These are phyloP conservation scores for Salix exigua DNA, from an alignment of 345 rosid genomes.

Conservation along the genomic window DNA sequence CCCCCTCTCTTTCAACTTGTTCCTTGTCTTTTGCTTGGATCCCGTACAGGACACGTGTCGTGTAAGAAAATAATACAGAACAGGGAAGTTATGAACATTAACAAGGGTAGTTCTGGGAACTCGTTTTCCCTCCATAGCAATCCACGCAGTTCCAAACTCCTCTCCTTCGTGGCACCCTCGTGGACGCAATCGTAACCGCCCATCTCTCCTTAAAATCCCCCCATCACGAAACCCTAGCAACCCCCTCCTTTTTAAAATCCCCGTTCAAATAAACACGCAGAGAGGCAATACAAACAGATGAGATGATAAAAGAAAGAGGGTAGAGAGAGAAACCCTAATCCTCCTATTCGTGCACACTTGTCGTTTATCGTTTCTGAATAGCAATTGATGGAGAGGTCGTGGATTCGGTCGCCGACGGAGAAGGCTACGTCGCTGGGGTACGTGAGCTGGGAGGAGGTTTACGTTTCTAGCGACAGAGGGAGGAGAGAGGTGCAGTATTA, in stretches of 20 bases:
- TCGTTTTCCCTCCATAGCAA: not conserved
- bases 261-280: not conserved
- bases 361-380: not conserved
- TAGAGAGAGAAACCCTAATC: not conserved
- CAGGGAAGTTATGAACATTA: too few species aligned
- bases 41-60: slow-evolving; percentile 5
- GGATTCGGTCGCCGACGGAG: slow-evolving; percentile 26
- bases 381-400: slow-evolving; percentile 13
- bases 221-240: not conserved
- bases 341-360: not conserved
- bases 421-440: slow-evolving; percentile 30
- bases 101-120: slow-evolving; percentile 27
- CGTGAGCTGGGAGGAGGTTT: slow-evolving; percentile 69
- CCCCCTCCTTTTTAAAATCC: slow-evolving; percentile 28
- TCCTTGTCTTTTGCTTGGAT: slow-evolving; percentile 14
- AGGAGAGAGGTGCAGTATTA: slow-evolving; percentile 60
- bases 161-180: slow-evolving; percentile 19
- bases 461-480: slow-evolving; percentile 44
- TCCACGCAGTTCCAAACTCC: slow-evolving; percentile 25
- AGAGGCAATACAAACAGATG: not conserved
- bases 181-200: slow-evolving; percentile 55
- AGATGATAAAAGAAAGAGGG: not conserved
- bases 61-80: not conserved
- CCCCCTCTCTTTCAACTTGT: slow-evolving; percentile 35
- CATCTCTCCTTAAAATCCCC: slow-evolving; percentile 27